These are phyloP conservation scores for Geotrichum australiense DNA, from an alignment of 1,139 yeast genomes.

Conservation along the genomic window DNA sequence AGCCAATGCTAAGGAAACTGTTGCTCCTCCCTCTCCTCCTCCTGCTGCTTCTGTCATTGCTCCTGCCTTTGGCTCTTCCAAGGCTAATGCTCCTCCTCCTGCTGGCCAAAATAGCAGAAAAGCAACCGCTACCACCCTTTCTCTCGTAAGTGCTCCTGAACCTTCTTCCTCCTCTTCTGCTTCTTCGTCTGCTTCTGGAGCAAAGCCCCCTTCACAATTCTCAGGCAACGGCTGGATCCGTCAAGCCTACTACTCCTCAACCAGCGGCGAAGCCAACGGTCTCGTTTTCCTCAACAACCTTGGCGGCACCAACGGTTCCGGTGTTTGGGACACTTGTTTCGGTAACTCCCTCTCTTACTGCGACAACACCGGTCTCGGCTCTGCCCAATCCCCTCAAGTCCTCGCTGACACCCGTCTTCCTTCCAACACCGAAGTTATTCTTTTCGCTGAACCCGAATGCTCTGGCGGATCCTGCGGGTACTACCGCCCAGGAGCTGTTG, in stretches of 20 bases:
- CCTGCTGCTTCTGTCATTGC: constrained; percentile 24
- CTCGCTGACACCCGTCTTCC: constrained; percentile 55
- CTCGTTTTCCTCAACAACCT: constrained; percentile 74
- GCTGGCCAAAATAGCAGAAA: constrained; percentile 18
- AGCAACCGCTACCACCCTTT: not conserved
- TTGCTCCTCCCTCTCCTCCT: constrained; percentile 26
- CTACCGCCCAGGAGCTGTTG: constrained; percentile 78
- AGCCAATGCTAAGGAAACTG: constrained; percentile 15
- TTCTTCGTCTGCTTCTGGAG: constrained; percentile 19
- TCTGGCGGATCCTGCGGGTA: constrained; percentile 67
- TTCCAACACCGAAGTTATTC: constrained; percentile 69
- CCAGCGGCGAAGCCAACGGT: constrained; percentile 51
- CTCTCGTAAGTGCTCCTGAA: constrained; percentile 21
- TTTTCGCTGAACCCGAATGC: constrained; percentile 67
- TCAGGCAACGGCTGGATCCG: constrained; percentile 56
- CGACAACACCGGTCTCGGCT: constrained; percentile 59
- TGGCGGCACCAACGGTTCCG: constrained; percentile 73
- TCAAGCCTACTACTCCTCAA: constrained; percentile 61
- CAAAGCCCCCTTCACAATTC: constrained; percentile 26
- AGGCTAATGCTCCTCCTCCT: constrained; percentile 19
- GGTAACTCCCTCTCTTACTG: constrained; percentile 85
- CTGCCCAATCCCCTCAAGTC: constrained; percentile 55
- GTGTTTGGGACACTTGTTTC: constrained; percentile 73
- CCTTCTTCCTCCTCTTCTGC: constrained; percentile 29
- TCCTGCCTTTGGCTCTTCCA: constrained; percentile 22